Base-by-base conservation (phyloP, 306 rosid species). In the Medicago lupulina region DNA sequence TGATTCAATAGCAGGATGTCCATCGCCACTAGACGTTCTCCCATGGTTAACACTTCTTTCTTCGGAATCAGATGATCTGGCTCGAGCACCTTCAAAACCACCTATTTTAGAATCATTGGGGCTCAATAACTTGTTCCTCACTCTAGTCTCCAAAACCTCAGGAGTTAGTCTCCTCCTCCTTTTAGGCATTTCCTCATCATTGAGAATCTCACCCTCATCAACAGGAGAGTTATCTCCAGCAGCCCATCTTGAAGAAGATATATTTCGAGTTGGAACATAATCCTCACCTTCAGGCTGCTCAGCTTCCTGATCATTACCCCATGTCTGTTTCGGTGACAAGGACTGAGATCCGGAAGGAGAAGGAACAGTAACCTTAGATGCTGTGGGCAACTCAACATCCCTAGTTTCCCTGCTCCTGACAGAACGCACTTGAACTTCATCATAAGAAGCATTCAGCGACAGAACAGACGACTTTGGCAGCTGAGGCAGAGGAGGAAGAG, bases 231-330 rank as follows among this genome's bases (percentile, higher is more conserved):
- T 86, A 81, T 88, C 89, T 61, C 93, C 97, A 60, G 90, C 93
- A 34, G 97, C 99, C 99, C 98, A 92, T 84, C 98, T 87, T 16
- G 99, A 96, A 81, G 99, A 96, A 1, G 96, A 96, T 78, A 96
- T 90, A 81, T 91, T 85, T 19, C 83, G 85, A 23, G 93, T 86
- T 0, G 99, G 92, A 39, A 85, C 88, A 78, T 84, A 84, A 71
- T 88, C 94, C 61, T 92, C 99, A 68, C 90, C 89, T 46, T 87
- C 92, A 34, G 53, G 74, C 59, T 84, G 88, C 67, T 87, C 92
- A 61, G 83, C 82, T 74, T 82, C 96, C 47, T 13, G 80, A 73
- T 76, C 82, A 64, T 75, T 70, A 59, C 74, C 78, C 84, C 78
- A 79, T 8, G 25, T 78, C 71, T 83, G 86, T 66, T 77, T 82